Evolutionary conservation across 2,329 filamentous ascomycete species (phyloP), one percentile per base, ranked within the genome.

Genomic region (Apiospora saccharicola): DNA sequence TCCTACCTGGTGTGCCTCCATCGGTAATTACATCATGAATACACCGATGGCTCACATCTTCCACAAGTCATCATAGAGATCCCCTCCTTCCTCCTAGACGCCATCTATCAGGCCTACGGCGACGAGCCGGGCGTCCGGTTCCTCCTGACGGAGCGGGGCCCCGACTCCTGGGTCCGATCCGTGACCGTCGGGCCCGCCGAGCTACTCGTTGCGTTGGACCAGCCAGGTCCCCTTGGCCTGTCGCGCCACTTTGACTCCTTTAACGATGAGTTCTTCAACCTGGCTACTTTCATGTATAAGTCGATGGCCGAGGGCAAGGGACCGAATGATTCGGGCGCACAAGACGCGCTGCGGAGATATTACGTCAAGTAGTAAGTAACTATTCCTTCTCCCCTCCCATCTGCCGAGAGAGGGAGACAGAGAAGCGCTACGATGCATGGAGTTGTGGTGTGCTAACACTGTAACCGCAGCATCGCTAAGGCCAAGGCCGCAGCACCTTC

Each of bases 131-230:
- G 3, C 61, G 61, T 67, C 61, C 37, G 13, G 61, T 67, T 67
- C 14, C 61, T 67, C 61, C 61, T 67, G 19, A 67, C 61, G 30
- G 61, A 67, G 24, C 61, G 61, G 19, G 61, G n/a, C 24, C 61
- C 61, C 19, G 61, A 67, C 24, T 30, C 61, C 16, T 67, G 61
- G 61, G 61, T 67, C 30, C 61, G 61, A 34, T 67, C 61, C 61
- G 30, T n/a, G 30, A 41, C 30, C 61, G 10, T 0, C 61, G 30
- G 30, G 30, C 30, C 41, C n/a, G 61, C 19, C 13, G 30, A 34
- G 19, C 61, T 67, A 19, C 30, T 67, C 10, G 8, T 7, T 30
- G 61, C 61, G 34, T 22, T 41, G 8, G 19, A 41, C 61, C n/a
- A 13, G 30, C 19, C 41, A 30, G 46, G 46, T 0, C 61, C 61